phyloP scores from a whole-genome alignment of 768 basidiomycete species.

The Termitomyces sp. region DNA sequence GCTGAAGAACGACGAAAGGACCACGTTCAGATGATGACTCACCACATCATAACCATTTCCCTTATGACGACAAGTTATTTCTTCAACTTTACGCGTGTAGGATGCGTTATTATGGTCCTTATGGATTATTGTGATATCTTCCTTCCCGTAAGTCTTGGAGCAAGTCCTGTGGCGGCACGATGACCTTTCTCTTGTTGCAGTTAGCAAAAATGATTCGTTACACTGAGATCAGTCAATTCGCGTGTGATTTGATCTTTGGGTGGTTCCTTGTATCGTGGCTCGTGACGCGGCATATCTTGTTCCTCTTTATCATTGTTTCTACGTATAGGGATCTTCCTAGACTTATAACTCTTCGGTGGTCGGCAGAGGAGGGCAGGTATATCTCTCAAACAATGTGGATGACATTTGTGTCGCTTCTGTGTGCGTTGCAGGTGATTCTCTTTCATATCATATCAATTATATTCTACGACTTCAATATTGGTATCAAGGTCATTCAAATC shows the following conservation, averaged over 20 bases:
- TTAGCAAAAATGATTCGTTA: constrained; percentile 94
- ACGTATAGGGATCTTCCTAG: constrained; percentile 43
- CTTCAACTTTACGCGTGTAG: constrained; percentile 82
- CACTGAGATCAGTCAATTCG: constrained; percentile 50
- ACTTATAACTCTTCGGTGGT: constrained; percentile 52
- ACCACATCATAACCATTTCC: constrained; percentile 85
- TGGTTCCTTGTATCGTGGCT: constrained; percentile 89
- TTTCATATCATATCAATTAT: not conserved
- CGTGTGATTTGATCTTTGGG: constrained; percentile 73
- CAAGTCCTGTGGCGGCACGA: not conserved
- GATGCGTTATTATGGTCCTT: constrained; percentile 82
- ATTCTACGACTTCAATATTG: constrained; percentile 8
- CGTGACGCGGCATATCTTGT: constrained; percentile 81
- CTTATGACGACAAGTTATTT: constrained; percentile 77
- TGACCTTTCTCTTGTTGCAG: constrained; percentile 30
- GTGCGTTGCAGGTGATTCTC: constrained; percentile 53
- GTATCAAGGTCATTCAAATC: constrained; percentile 56
- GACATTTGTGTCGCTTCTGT: constrained; percentile 49
- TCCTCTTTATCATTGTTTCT: constrained; percentile 65
- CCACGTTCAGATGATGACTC: constrained; percentile 93
- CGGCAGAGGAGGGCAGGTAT: constrained; percentile 51
- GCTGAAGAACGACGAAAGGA: constrained; percentile 91
- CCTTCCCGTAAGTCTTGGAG: constrained; percentile 61
- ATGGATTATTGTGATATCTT: constrained; percentile 96
- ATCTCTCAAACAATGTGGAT: constrained; percentile 37